phyloP scores from a whole-genome alignment of 768 basidiomycete species.

The Trametes cingulata region DNA sequence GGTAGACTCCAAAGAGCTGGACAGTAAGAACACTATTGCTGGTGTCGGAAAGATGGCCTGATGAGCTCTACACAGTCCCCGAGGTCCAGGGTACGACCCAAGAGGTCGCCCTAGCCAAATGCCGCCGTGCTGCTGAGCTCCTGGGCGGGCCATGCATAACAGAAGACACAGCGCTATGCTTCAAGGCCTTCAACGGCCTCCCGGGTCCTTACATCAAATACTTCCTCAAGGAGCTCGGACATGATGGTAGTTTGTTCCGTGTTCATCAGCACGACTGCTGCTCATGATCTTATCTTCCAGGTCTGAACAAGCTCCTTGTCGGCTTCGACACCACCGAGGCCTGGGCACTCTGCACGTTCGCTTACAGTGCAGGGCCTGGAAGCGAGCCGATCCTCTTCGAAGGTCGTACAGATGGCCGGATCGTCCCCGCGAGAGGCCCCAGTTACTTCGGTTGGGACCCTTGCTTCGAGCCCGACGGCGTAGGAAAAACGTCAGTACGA shows the following conservation, averaged over 20 bases:
- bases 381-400: slow-evolving; percentile 81
- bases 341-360: slow-evolving; percentile 94
- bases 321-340: slow-evolving; percentile 79
- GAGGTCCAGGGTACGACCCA: slow-evolving; percentile 93
- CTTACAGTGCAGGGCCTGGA: slow-evolving; percentile 85
- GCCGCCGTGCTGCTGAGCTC: slow-evolving; percentile 78
- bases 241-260: slow-evolving; percentile 59
- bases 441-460: slow-evolving; percentile 90
- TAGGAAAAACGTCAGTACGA: slow-evolving; percentile 82
- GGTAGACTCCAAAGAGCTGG: slow-evolving; percentile 75
- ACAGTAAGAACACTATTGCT: slow-evolving; percentile 54
- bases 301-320: slow-evolving; percentile 78
- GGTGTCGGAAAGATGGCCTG: not conserved
- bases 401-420: slow-evolving; percentile 84
- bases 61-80: slow-evolving; percentile 58
- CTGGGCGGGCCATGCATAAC: slow-evolving; percentile 69
- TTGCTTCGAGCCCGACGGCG: slow-evolving; percentile 75
- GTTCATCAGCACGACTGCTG: not conserved
- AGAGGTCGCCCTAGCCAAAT: slow-evolving; percentile 89
- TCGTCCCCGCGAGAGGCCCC: slow-evolving; percentile 83
- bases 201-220: slow-evolving; percentile 98
- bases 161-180: slow-evolving; percentile 95
- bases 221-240: slow-evolving; percentile 81
- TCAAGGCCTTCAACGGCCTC: slow-evolving; percentile 83
- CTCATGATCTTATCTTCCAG: slow-evolving; percentile 34